Conservation (phyloP, 768 basidiomycete genomes). For the Serendipita sp. region DNA sequence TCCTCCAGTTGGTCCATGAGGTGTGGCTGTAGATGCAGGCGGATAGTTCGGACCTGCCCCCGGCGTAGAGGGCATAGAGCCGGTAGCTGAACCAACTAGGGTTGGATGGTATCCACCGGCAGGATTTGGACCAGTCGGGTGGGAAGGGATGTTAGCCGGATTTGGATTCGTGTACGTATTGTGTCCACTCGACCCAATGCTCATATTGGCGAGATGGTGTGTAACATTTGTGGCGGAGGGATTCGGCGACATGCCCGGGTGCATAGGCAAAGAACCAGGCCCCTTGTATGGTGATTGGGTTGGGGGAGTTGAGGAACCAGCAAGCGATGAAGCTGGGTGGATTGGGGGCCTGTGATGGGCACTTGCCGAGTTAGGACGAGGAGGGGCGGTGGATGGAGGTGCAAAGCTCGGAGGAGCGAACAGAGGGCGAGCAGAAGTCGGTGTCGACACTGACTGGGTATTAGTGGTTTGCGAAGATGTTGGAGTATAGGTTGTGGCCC, state of each 20-base stretch:
- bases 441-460: neutral
- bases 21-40: no score
- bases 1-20: no score
- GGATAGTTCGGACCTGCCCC: no score
- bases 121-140: no score
- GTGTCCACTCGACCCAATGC: no score
- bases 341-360: neutral
- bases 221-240: neutral
- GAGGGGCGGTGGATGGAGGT: neutral
- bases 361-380: neutral
- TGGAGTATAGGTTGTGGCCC: neutral
- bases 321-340: neutral
- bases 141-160: no score
- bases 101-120: no score
- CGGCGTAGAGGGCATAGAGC: no score
- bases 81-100: no score
- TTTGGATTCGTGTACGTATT: no score
- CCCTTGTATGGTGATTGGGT: neutral
- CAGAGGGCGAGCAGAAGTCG: neutral
- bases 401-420: neutral
- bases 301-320: neutral
- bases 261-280: neutral
- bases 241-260: neutral
- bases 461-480: neutral
- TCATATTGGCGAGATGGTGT: no score